Percentiles rank a stretch among this genome's conserved stretches.
These are phyloP conservation scores for Raphanus sativus DNA, from an alignment of 345 rosid genomes.

Conservation along the genomic window DNA sequence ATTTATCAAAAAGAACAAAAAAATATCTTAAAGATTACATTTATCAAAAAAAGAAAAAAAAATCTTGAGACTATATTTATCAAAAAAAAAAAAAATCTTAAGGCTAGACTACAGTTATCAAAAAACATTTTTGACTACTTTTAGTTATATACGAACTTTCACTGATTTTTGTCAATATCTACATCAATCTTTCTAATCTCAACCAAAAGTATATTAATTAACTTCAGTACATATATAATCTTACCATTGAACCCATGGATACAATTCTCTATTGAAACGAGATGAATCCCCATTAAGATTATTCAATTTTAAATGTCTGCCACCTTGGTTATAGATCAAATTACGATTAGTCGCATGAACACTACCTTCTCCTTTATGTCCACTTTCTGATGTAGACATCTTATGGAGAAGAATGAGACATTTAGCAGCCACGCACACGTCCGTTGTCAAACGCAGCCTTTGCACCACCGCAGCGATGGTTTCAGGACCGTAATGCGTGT, in stretches of 20 bases:
- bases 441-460: conserved; percentile 19
- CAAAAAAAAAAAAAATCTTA: background rate
- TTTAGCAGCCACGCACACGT: conserved; percentile 25
- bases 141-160: background rate
- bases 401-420: conserved; percentile 31
- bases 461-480: background rate
- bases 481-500: conserved; percentile 22
- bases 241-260: conserved; percentile 32
- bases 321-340: conserved; percentile 10
- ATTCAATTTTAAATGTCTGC: conserved; percentile 13
- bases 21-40: background rate
- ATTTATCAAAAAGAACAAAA: background rate
- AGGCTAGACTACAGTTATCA: background rate
- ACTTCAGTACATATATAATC: background rate
- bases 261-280: conserved; percentile 16
- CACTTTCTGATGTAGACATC: conserved; percentile 7
- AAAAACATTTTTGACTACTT: background rate
- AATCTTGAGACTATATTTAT: too few relatives aligned
- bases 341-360: background rate
- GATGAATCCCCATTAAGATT: conserved; percentile 14
- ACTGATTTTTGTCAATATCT: background rate
- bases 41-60: background rate
- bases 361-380: background rate
- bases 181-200: background rate
- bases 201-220: background rate